Evolutionary conservation across 2,329 filamentous ascomycete species (phyloP).

Genomic region (Aspergillus pseudotamarii): DNA sequence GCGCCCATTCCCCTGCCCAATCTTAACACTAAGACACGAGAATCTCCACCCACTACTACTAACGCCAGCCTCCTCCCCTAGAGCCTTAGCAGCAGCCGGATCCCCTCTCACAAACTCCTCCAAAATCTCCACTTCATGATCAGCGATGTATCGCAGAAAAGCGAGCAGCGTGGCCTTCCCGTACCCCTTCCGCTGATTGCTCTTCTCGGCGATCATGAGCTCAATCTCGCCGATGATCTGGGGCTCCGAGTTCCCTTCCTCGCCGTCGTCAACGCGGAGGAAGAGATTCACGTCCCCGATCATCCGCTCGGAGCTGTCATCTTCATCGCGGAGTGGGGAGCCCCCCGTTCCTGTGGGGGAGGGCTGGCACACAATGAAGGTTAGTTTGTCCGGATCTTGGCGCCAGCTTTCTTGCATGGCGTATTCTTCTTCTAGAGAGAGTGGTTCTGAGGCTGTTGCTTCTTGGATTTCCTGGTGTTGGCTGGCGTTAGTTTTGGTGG

Average conservation of each 20-base stretch:
- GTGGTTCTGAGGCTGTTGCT: slow-evolving; percentile 83
- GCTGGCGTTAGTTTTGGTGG: slow-evolving; percentile 11
- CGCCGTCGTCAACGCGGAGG: slow-evolving; percentile 62
- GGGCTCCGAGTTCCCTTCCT: slow-evolving; percentile 41
- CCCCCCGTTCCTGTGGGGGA: neutral
- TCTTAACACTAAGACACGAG: slow-evolving; percentile 62
- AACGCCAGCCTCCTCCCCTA: slow-evolving; percentile 11
- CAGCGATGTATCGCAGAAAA: slow-evolving; percentile 70
- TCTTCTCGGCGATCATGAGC: slow-evolving; percentile 75
- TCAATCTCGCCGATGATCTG: slow-evolving; percentile 72
- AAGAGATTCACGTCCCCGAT: slow-evolving; percentile 83
- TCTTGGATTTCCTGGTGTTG: slow-evolving; percentile 65
- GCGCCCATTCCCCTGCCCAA: slow-evolving; percentile 57
- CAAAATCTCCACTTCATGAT: slow-evolving; percentile 58
- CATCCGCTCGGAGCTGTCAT: slow-evolving; percentile 63
- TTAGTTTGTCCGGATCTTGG: slow-evolving; percentile 79
- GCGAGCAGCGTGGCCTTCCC: slow-evolving; percentile 67
- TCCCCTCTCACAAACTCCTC: slow-evolving; percentile 52
- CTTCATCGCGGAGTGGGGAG: slow-evolving; percentile 33
- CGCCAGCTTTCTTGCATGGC: slow-evolving; percentile 91
- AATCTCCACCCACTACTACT: slow-evolving; percentile 20
- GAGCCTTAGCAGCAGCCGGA: slow-evolving; percentile 14
- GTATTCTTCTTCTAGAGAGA: slow-evolving; percentile 80
- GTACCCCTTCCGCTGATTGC: slow-evolving; percentile 63
- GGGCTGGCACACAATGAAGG: slow-evolving; percentile 79